Evolutionary conservation across 129 eudicot genomes (phyloP), one percentile per base, ranked within the genome.

Genomic region (Flaveria sonorensis): DNA sequence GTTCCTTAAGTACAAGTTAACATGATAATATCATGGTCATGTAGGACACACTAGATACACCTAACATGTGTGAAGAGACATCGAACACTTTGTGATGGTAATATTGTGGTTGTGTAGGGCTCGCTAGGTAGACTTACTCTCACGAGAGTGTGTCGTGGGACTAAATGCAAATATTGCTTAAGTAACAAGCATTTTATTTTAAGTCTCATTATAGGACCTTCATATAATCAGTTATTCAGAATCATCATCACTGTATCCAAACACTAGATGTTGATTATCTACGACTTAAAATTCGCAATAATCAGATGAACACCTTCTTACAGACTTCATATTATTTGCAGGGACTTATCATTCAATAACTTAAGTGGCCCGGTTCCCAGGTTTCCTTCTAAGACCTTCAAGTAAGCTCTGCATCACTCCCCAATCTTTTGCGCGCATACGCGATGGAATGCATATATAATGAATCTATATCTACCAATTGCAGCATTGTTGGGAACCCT

Each of bases 291-390:
- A 36, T 36, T 36, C 21, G 12, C 52, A 51, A 42, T 73, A 59
- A 43, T 45, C 6, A 42, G 47, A 59, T 57, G 23, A 72, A 72
- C 77, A 55, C 18, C 7, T 13, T 51, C 72, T 61, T 52, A 13
- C 32, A 63, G 15, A 47, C 51, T 70, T 78, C 47, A 71, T 26
- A n/a, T 57, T 45, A 18, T 36, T 71, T 30, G 69, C 79, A 92
- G 97, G 75, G 97, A 92, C 79, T 86, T 92, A 78, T 92, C 97
- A 40, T 92, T 76, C 82, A 92, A 92, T 82, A 92, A 92, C 84
- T 81, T 92, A 82, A 89, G 87, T 77, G 92, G 90, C 56, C 97
- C 92, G 12, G 86, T 92, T 57, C 97, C 97, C 2, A 72, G 86
- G 71, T 82, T 92, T 81, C 91, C 91, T 76, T 83, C 96, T 28